A percentile compares a stretch with the other conserved stretches of the same genome.
phyloP scores from a whole-genome alignment of 441 rosid genomes.

The Pelargonium cotyledonis region DNA sequence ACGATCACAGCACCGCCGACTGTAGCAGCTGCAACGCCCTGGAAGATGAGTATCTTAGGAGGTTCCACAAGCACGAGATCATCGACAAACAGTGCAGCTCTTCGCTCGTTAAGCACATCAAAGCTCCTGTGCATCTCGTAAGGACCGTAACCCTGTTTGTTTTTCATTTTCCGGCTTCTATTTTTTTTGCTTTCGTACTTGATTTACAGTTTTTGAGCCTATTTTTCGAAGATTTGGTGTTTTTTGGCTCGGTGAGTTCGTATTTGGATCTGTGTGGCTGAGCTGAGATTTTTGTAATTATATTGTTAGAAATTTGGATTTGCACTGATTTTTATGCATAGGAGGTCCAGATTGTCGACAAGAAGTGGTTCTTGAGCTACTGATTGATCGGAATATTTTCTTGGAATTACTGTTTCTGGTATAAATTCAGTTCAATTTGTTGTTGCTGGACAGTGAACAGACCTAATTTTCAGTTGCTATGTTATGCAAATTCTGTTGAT shows the following conservation, averaged over 20 bases:
- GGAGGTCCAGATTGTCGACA: background rate
- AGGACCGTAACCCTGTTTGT: slow-evolving; percentile 1
- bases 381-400: background rate
- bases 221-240: background rate
- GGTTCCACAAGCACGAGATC: slow-evolving; percentile 30
- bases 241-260: background rate
- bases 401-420: background rate
- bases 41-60: slow-evolving; percentile 32
- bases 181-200: background rate
- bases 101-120: slow-evolving; percentile 37
- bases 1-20: slow-evolving; percentile 17
- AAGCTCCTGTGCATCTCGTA: slow-evolving; percentile 42
- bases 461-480: background rate
- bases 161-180: background rate
- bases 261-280: slow-evolving; percentile 10
- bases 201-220: slow-evolving; percentile 9
- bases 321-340: background rate
- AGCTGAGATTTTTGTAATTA: background rate
- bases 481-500: background rate
- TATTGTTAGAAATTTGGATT: slow-evolving; percentile 1
- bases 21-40: slow-evolving; percentile 23
- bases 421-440: background rate
- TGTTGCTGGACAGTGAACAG: background rate
- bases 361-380: background rate
- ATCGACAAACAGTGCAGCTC: slow-evolving; percentile 39